A percentile compares a stretch with the other conserved stretches of the same genome.
Evolutionary conservation across 345 rosid genomes (phyloP).

Genomic region (Carallia brachiata): DNA sequence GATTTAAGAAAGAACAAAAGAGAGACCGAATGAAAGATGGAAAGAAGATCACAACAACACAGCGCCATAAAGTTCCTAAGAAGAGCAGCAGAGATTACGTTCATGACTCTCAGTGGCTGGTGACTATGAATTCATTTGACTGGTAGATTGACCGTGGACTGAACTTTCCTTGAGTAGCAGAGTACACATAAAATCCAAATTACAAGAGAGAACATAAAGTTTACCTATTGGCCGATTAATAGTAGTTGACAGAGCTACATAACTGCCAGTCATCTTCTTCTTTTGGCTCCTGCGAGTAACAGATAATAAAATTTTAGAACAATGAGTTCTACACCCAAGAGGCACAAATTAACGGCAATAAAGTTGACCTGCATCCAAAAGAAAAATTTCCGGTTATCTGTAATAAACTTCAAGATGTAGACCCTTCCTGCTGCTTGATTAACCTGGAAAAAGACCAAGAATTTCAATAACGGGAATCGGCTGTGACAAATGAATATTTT

Average conservation of each 20-base stretch:
- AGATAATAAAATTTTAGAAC: constrained; percentile 8
- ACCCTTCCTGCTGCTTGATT: constrained; percentile 88
- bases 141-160: no score
- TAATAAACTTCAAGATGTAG: constrained; percentile 79
- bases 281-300: constrained; percentile 61
- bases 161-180: background rate
- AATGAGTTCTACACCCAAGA: background rate
- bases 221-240: constrained; percentile 81
- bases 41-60: background rate
- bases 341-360: constrained; percentile 2
- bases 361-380: constrained; percentile 86
- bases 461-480: constrained; percentile 2
- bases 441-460: constrained; percentile 46
- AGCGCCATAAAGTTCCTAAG: background rate
- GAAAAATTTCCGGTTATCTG: constrained; percentile 88
- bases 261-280: constrained; percentile 65
- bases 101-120: background rate
- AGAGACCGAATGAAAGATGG: background rate
- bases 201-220: background rate
- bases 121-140: no score
- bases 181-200: background rate
- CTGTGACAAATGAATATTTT: background rate
- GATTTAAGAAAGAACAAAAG: background rate
- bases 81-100: background rate
- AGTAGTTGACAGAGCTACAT: constrained; percentile 65